phyloP scores from a whole-genome alignment of 2,329 filamentous ascomycete genomes.

The Botrytis fabae region DNA sequence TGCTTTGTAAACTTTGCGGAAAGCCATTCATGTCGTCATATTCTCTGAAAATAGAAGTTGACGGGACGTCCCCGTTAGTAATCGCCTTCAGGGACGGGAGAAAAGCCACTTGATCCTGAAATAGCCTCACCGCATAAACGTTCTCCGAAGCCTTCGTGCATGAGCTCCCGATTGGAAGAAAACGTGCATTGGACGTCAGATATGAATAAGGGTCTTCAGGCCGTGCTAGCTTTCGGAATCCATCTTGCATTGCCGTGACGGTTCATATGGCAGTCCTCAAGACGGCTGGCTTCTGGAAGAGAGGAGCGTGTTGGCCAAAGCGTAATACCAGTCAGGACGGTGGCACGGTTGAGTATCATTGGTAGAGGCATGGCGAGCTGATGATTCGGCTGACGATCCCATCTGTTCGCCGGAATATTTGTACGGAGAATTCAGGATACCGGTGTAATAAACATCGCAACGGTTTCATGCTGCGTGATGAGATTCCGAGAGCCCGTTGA shows the following conservation, averaged over 20 bases:
- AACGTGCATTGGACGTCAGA: not conserved
- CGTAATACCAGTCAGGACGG: not conserved
- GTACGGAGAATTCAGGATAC: not conserved
- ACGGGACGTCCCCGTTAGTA: not conserved
- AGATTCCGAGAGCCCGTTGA: not conserved
- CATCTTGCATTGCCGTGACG: slow-evolving; percentile 2
- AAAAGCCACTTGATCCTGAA: not conserved
- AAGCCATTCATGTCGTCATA: not conserved
- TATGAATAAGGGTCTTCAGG: not conserved
- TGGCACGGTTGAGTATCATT: not conserved
- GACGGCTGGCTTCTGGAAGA: not conserved
- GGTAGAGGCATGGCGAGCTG: not conserved
- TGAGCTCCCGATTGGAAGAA: not conserved
- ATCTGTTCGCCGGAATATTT: slow-evolving; percentile 2
- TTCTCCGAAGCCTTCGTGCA: no score
- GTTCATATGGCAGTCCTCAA: not conserved
- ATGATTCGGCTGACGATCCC: not conserved
- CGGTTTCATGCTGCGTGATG: not conserved
- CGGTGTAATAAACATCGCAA: not conserved
- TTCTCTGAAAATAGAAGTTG: not conserved
- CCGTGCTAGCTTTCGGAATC: not conserved
- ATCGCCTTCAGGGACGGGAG: not conserved
- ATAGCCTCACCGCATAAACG: not conserved
- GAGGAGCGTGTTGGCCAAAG: not conserved
- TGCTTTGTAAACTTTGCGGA: not conserved